These are phyloP conservation scores for Hanseniaspora uvarum DNA, from an alignment of 1,139 yeast species.

Conservation along the genomic window DNA sequence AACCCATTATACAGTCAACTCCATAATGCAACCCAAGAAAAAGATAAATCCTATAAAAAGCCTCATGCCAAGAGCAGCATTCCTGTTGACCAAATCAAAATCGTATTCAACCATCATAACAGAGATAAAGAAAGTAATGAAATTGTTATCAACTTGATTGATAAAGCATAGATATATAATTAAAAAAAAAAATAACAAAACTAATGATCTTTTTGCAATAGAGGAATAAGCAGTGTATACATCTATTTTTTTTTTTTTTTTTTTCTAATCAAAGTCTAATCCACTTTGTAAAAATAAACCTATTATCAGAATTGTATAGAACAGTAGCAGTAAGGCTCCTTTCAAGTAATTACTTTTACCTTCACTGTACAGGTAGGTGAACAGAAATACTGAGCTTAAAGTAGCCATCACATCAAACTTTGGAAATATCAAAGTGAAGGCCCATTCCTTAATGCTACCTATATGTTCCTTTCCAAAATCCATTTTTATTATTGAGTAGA, in stretches of 20 bases:
- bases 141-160: background rate
- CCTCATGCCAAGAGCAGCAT: background rate
- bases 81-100: slow-evolving; percentile 3
- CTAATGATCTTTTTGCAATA: background rate
- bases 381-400: slow-evolving; percentile 73
- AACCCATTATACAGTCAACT: background rate
- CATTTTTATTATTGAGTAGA: slow-evolving; percentile 50
- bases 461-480: slow-evolving; percentile 17
- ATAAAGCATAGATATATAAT: background rate
- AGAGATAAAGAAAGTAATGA: background rate
- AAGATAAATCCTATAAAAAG: background rate
- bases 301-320: slow-evolving; percentile 62
- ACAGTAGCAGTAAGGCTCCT: slow-evolving; percentile 76
- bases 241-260: background rate
- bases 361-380: slow-evolving; percentile 90
- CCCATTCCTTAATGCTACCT: slow-evolving; percentile 36
- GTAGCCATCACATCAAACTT: slow-evolving; percentile 91
- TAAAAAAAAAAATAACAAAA: background rate
- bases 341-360: slow-evolving; percentile 94
- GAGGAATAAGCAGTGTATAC: no score
- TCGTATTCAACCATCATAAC: slow-evolving; percentile 14
- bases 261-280: slow-evolving; percentile 22
- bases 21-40: background rate
- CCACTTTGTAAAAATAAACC: slow-evolving; percentile 69
- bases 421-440: slow-evolving; percentile 82